These are phyloP conservation scores for Crithidia fasciculata DNA, from an alignment of 208 protist genomes.

Conservation along the genomic window DNA sequence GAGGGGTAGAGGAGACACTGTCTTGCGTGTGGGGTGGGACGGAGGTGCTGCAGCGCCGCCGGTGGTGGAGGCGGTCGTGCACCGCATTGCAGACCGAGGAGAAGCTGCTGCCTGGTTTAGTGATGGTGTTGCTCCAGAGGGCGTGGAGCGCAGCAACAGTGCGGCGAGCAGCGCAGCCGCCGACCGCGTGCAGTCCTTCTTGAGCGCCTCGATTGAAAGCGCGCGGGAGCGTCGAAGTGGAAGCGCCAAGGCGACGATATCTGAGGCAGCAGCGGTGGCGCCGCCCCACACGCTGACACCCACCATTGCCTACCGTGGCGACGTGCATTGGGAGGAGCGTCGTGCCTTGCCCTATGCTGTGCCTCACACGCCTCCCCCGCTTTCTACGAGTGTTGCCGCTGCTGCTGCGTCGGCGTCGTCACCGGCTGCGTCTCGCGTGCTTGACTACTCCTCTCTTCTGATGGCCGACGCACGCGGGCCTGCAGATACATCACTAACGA, in stretches of 20 bases:
- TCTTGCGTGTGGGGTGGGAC: not conserved
- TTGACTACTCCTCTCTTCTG: slow-evolving; percentile 35
- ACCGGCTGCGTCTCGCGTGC: slow-evolving; percentile 23
- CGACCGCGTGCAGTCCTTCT: slow-evolving; percentile 16
- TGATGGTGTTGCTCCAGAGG: not conserved
- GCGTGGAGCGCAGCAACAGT: slow-evolving; percentile 4
- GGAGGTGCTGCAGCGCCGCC: not conserved
- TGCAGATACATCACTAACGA: not conserved
- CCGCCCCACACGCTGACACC: not conserved
- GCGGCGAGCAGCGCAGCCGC: not conserved
- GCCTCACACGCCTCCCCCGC: not conserved
- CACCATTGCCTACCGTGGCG: not conserved
- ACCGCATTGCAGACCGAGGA: not conserved
- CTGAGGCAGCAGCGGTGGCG: not conserved
- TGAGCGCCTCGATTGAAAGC: slow-evolving; percentile 18
- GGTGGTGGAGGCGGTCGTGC: not conserved
- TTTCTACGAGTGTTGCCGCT: not conserved
- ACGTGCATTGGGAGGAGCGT: not conserved
- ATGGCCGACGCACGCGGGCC: not conserved
- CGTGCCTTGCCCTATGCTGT: not conserved
- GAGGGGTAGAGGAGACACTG: not conserved
- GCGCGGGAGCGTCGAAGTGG: slow-evolving; percentile 23
- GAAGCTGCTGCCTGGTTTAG: not conserved
- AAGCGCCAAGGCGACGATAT: not conserved
- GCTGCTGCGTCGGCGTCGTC: not conserved